Base-by-base conservation (phyloP, 2,329 filamentous ascomycete genomes). In the Xylariaceae sp. region DNA sequence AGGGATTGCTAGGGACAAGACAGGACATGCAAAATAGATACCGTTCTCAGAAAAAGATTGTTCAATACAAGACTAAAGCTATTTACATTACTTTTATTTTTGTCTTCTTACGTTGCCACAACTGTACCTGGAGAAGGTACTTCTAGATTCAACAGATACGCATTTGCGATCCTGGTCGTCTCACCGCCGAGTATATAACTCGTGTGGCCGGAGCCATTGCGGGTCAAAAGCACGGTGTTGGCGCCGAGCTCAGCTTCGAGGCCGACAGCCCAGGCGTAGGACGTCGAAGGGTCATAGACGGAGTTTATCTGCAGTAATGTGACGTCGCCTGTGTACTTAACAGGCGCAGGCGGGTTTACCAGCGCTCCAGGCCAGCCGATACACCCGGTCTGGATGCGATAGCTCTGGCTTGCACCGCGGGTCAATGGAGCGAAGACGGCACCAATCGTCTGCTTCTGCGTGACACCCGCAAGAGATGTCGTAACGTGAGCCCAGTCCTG, bases 131-230 rank as follows among this genome's bases (percentile, higher is more conserved):
- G 53, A 51, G 48, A 57, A 9, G 71, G 71, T 11, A 69, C 52
- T n/a, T 56, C 63, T 41, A 67, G 56, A 40, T 66, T 65, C 10
- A 74, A 40, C 12, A 75, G 53, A 51, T 69, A 73, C 2, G 54
- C 50, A 50, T 66, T 65, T 22, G 70, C 66, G 2, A 63, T 58
- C 13, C 54, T 47, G 12, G 66, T 57, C 5, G 71, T 67, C 45
- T 67, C 63, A 1, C 71, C 71, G 28, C 57, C 56, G 10, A 62
- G 47, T 6, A 60, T 46, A 40, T 68, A 70, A 48, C 69, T 73
- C 45, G 70, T 73, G 49, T 75, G 72, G 0, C 72, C 72, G 42
- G 64, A 60, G 2, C 73, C 73, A 34, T 71, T 64, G 14, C 74
- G 62, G 11, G 68, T 68, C n/a, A 77, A 41, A 41, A 75, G 53